Conservation (phyloP, 768 basidiomycete species). For the Fomitopsis serialis region DNA sequence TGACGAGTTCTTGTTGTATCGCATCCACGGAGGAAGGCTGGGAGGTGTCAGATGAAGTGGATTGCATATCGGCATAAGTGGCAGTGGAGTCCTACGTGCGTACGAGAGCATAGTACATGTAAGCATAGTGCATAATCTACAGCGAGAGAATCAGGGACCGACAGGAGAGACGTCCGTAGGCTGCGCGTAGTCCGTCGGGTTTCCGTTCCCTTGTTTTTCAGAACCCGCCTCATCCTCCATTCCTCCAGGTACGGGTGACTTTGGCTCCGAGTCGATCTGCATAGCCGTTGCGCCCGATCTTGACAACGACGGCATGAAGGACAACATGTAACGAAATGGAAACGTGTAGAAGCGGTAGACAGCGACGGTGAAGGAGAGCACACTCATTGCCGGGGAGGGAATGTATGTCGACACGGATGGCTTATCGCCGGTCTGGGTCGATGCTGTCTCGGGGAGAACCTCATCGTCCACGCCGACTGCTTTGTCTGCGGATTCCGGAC, state of each 20-base stretch:
- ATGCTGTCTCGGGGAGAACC: constrained; percentile 6
- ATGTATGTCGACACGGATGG: constrained; percentile 17
- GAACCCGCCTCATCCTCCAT: constrained; percentile 5
- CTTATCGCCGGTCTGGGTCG: constrained; percentile 1
- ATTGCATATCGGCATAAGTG: constrained; percentile 15
- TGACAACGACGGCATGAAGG: constrained; percentile 16
- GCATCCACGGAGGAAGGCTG: background rate
- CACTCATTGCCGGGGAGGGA: constrained; percentile 20
- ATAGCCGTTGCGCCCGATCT: background rate
- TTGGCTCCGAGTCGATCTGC: constrained; percentile 6
- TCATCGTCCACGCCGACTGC: constrained; percentile 16
- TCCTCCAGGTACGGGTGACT: constrained; percentile 2
- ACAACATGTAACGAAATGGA: constrained; percentile 29
- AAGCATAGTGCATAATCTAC: constrained; percentile 30
- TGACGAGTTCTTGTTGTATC: too few relatives aligned
- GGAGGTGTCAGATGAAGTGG: background rate
- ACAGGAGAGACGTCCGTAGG: constrained; percentile 35
- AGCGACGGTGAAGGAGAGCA: constrained; percentile 25
- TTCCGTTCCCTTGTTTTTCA: constrained; percentile 11
- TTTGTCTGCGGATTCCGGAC: constrained; percentile 19
- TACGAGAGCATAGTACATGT: constrained; percentile 41
- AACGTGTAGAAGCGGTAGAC: constrained; percentile 27
- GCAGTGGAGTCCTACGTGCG: constrained; percentile 35
- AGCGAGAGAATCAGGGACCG: constrained; percentile 41
- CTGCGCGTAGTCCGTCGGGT: background rate